Base-by-base conservation (phyloP, 2,329 filamentous ascomycete species). In the Didymella arachidicola region DNA sequence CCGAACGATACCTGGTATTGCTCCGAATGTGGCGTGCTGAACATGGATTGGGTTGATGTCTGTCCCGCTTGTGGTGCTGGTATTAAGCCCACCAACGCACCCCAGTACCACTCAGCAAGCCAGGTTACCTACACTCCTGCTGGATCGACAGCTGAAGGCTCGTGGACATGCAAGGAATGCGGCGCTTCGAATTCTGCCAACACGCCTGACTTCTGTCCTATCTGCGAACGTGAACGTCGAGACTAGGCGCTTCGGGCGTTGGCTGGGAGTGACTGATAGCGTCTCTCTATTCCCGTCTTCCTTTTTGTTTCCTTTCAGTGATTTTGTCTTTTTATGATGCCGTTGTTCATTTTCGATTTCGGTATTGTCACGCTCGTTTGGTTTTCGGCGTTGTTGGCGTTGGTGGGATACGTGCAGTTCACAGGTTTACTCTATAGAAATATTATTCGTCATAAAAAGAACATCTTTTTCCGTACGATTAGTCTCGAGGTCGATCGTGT, bases 1-100 rank as follows among this genome's bases (percentile, higher is more conserved):
- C 45, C 5, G 1, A n/a, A 14, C 12, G 57, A 60, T 18, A 56
- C 39, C 18, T 60, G 57, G 57, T 55, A 60, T 38, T 60, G 57
- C 52, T 16, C 1, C 11, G 41, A 56, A 7, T 60, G 57, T 19
- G 25, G n/a, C 1, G 18, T 16, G 0, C 16, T 46, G 47, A 56
- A 60, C 29, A 26, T 46, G 49, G n/a, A 42, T 18, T 52, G 27
- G 27, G 36, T 14, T 10, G 47, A 52, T 5, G 3, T 30, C 3
- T 60, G 57, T n/a, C 51, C 57, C 0, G 29, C 44, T 10, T 29
- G 11, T 34, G 32, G 32, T 14, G 4, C 5, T 27, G 19, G 19
- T 22, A 22, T 22, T 7, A 32, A 25, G 8, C 34, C 34, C 7
- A 5, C 19, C 5, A 29, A 11, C 4, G 14, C 18, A 2, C 22